Evolutionary conservation across 768 basidiomycete species (phyloP), one percentile per base, ranked within the genome.

Genomic region (Macrocybe gigantea): DNA sequence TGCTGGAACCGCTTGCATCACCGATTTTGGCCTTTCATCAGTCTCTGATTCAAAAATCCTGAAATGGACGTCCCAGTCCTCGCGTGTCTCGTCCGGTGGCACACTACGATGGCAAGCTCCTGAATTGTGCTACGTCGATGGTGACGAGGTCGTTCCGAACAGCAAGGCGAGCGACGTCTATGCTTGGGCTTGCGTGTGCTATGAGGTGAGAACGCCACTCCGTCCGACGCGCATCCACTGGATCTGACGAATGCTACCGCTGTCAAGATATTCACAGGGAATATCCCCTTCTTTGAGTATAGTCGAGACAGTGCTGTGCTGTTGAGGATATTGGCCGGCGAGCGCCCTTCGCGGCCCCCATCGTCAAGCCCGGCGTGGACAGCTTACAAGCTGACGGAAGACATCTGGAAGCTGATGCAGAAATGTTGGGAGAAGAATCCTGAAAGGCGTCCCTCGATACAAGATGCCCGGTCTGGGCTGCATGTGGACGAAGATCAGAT

Each of bases 341-440:
- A 34, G 9, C 49, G 49, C 11, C 61, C 64, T 15, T 45, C 54
- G 2, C 46, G 49, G 5, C 61, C 61, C 31, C 33, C 52, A 3
- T 30, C 47, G 7, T 33, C 47, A 29, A 33, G 30, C 29, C 38
- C 38, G 1, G 5, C 58, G 5, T 61, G 53, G 44, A 22, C 10
- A 1, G 33, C 45, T n/a, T 48, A 47, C 40, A 57, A 59, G 3
- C 22, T 64, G 36, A 61, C 57, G 1, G 45, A 50, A 10, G 13
- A 5, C 1, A 50, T 60, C 6, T 64, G 64, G 61, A 38, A 47
- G 5, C 40, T 63, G 1, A 56, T 63, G 44, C 48, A 57, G 38
- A 50, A 57, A 3, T 63, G 64, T 42, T 66, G 64, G 64, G 33
- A 36, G 8, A 39, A 45, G 7, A 36, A 55, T 30, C 58, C 64